Conservation (phyloP, 176 grass and related monocot genomes). For the Thinopyrum elongatum region DNA sequence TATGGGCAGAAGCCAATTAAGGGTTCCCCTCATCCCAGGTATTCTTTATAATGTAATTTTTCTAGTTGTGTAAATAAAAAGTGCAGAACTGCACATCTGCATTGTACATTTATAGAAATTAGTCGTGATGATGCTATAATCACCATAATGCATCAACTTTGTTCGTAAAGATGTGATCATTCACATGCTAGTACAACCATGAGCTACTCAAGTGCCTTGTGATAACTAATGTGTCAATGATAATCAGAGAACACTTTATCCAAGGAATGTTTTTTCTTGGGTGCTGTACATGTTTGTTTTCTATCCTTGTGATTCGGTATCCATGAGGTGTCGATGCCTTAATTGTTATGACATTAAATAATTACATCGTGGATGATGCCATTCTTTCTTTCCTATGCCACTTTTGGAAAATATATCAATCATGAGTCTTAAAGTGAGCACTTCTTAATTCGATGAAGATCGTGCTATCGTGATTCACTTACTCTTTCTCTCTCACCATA, state of each 20-base stretch:
- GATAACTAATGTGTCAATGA: constrained; percentile 17
- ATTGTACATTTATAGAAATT: constrained; percentile 4
- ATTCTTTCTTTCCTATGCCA: constrained; percentile 1
- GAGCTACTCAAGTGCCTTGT: constrained; percentile 30
- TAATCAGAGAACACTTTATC: constrained; percentile 3
- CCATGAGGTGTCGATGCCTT: background rate
- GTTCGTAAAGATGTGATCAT: constrained; percentile 4
- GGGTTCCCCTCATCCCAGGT: constrained; percentile 98
- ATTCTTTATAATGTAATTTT: background rate
- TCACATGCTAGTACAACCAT: constrained; percentile 7
- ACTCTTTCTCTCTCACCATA: constrained; percentile 12
- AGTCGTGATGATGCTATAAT: constrained; percentile 13
- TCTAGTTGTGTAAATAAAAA: background rate
- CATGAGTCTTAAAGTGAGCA: constrained; percentile 28
- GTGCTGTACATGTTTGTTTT: constrained; percentile 29
- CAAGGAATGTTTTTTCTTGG: constrained; percentile 14
- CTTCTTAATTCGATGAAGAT: constrained; percentile 30
- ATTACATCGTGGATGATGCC: constrained; percentile 2
- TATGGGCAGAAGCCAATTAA: constrained; percentile 99
- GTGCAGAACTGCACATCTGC: background rate
- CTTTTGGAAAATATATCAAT: constrained; percentile 16
- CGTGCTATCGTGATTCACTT: constrained; percentile 18
- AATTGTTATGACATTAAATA: constrained; percentile 31
- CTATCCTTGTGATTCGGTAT: constrained; percentile 10
- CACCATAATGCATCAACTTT: background rate